These are phyloP conservation scores for Asclepias syriaca DNA, from an alignment of 257 asterid species.

Conservation along the genomic window DNA sequence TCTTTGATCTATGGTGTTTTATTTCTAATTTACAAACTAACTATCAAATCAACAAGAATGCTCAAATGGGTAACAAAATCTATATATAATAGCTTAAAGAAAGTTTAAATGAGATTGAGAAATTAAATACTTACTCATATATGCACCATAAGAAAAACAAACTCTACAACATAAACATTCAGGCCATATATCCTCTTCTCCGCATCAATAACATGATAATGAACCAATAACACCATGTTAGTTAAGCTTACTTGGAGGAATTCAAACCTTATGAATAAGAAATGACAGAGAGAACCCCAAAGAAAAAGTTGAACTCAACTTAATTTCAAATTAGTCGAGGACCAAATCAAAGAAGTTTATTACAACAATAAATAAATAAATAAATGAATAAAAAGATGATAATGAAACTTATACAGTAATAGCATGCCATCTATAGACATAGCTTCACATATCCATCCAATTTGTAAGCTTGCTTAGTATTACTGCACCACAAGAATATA, in stretches of 20 bases:
- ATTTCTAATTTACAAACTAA: neutral
- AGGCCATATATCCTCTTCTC: neutral
- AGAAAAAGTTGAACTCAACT: too few relatives aligned
- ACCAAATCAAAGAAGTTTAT: too few relatives aligned
- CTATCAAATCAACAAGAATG: neutral
- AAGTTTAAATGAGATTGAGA: too few relatives aligned
- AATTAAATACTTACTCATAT: too few relatives aligned
- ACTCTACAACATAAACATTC: neutral
- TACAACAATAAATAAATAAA: too few relatives aligned
- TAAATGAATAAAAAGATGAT: too few relatives aligned
- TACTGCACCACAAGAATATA: neutral
- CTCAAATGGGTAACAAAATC: neutral
- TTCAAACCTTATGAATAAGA: too few relatives aligned
- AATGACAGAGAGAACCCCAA: too few relatives aligned
- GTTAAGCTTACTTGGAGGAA: too few relatives aligned
- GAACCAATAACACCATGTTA: too few relatives aligned
- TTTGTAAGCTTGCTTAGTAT: neutral
- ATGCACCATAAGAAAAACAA: neutral
- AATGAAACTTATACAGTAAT: neutral
- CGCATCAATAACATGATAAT: neutral
- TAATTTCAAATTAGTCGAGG: too few relatives aligned
- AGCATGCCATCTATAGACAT: neutral
- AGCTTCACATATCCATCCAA: neutral
- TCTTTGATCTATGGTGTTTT: neutral
- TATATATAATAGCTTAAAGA: too few relatives aligned